Evolutionary conservation across 2,329 filamentous ascomycete species (phyloP), one percentile per base, ranked within the genome.

Genomic region (Phyllosticta capitalensis): DNA sequence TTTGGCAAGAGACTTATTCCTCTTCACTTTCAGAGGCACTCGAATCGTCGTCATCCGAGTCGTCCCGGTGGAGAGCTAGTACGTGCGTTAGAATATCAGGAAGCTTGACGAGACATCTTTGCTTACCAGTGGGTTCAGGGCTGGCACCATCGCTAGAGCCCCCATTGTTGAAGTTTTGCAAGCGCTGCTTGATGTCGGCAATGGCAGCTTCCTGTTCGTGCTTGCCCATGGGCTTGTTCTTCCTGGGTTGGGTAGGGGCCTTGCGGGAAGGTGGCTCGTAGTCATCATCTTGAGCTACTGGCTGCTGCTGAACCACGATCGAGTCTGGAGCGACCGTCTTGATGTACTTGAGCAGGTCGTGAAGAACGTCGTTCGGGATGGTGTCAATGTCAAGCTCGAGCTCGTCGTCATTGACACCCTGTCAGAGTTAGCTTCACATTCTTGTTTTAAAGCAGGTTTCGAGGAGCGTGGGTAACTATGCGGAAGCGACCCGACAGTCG

Each of bases 191-290:
- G 22, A 89, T 78, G 69, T 83, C 78, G 64, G 81, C 78, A 66
- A 89, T 86, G 64, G 83, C 85, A 50, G 81, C 79, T 68, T 88
- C 85, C 72, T 89, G 86, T 72, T 89, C 86, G 33, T 77, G 75
- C 73, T 87, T 87, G 72, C 83, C 85, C 86, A 89, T 89, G 1
- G 86, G 86, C 77, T 89, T 89, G 72, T 89, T 88, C 78, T 88
- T 88, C 76, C 85, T 86, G 57, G 82, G 81, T 72, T 84, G 85
- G 21, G 73, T 70, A 22, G 74, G 67, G 66, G 75, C 65, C 64
- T 69, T 65, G 58, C 70, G 70, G 33, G 68, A 71, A 45, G 74
- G 73, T 30, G 76, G 77, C 63, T 78, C 76, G 62, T 79, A 78
- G 55, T 80, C 77, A 58, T 81, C 80, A 62, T 79, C 77, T 24